Conservation (phyloP, 1,284 basidiomycete genomes). For the Farysia itapuensis region DNA sequence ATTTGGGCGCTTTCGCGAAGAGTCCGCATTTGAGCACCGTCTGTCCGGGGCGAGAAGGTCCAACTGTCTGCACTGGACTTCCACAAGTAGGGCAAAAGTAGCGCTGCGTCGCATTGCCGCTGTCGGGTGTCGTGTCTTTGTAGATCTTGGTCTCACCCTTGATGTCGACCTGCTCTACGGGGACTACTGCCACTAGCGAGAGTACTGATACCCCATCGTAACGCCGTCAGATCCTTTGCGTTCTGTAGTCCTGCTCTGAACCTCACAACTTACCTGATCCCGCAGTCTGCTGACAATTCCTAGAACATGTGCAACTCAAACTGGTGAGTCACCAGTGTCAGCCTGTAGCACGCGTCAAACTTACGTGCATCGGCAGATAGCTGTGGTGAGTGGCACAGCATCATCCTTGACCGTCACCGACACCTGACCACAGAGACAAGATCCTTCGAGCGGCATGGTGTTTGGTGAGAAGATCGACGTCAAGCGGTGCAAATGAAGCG, state of each 20-base stretch:
- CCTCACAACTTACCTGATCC: conserved; percentile 16
- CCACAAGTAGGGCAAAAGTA: conserved; percentile 19
- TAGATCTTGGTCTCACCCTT: conserved; percentile 9
- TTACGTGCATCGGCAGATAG: conserved; percentile 21
- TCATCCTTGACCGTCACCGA: conserved; percentile 15
- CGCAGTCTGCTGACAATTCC: conserved; percentile 24
- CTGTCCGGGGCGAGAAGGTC: conserved; percentile 1
- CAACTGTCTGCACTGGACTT: conserved; percentile 5
- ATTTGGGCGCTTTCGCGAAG: conserved; percentile 7
- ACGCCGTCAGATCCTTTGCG: no score
- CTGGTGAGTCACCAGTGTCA: no score
- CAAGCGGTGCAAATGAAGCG: no score
- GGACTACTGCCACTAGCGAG: conserved; percentile 17
- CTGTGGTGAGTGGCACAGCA: conserved; percentile 12
- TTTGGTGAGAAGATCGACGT: no score
- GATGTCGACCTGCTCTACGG: conserved; percentile 16
- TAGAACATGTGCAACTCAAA: no score
- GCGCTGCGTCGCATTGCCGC: conserved; percentile 10
- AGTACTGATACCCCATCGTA: neutral
- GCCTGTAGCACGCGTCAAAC: no score
- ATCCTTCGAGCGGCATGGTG: conserved; percentile 17
- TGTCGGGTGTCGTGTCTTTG: conserved; percentile 7
- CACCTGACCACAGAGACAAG: conserved; percentile 20
- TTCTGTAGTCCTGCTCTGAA: no score
- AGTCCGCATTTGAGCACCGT: conserved; percentile 29